Percentiles rank a stretch among this genome's conserved stretches.
These are phyloP conservation scores for Calonectria henricotiae DNA, from an alignment of 2,329 filamentous ascomycete species.

Conservation along the genomic window DNA sequence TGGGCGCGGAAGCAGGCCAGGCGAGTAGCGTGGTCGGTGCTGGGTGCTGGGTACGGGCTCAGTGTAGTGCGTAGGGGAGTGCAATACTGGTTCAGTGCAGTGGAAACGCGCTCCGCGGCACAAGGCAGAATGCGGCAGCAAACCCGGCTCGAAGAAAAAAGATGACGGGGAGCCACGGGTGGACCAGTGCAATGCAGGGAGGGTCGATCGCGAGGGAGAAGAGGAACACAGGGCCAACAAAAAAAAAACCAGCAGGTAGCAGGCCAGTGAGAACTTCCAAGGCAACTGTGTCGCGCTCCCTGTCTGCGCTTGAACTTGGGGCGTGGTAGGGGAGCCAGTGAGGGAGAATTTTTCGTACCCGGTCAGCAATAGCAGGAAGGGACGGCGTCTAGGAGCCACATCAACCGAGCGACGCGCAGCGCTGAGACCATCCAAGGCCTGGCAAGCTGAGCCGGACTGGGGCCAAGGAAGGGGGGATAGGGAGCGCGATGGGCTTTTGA, in stretches of 20 bases:
- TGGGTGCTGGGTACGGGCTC: slow-evolving; percentile 16
- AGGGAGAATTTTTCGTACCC: slow-evolving; percentile 57
- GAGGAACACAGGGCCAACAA: slow-evolving; percentile 14
- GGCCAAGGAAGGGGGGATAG: slow-evolving; percentile 46
- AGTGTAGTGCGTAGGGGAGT: slow-evolving; percentile 23
- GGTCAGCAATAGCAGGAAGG: slow-evolving; percentile 32
- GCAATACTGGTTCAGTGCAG: slow-evolving; percentile 27
- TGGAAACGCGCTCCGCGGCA: slow-evolving; percentile 45
- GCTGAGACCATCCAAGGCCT: slow-evolving; percentile 47
- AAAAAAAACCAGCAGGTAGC: slow-evolving; percentile 17
- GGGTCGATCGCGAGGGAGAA: slow-evolving; percentile 27
- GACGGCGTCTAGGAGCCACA: slow-evolving; percentile 36
- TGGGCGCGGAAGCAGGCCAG: slow-evolving; percentile 24
- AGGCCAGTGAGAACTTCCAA: slow-evolving; percentile 28
- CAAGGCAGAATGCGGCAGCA: slow-evolving; percentile 38
- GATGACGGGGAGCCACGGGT: slow-evolving; percentile 34
- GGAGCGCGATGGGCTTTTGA: slow-evolving; percentile 36
- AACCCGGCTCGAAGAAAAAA: slow-evolving; percentile 19
- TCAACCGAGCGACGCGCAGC: slow-evolving; percentile 49
- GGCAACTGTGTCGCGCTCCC: slow-evolving; percentile 26
- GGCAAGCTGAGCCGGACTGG: slow-evolving; percentile 36
- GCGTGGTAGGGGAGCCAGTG: slow-evolving; percentile 44
- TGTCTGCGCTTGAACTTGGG: slow-evolving; percentile 30
- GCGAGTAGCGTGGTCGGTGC: slow-evolving; percentile 33
- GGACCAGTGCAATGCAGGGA: slow-evolving; percentile 38